Percentiles rank a stretch among this genome's conserved stretches.
Evolutionary conservation across 768 basidiomycete species (phyloP).

Genomic region (Sarcodon aspratus): DNA sequence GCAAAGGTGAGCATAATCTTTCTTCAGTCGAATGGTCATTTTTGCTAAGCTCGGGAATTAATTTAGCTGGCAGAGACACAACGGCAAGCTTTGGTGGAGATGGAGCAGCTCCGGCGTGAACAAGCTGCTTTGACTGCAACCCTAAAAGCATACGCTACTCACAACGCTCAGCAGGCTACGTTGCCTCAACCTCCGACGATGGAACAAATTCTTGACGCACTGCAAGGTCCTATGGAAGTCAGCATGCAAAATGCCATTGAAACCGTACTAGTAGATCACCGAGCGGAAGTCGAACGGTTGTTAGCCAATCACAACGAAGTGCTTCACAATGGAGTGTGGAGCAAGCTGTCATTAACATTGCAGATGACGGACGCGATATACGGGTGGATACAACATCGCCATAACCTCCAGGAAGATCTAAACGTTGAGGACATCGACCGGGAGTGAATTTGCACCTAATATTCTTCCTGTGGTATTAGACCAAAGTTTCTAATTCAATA

Average conservation of each 20-base stretch:
- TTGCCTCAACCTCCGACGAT: conserved; percentile 6
- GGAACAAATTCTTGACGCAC: conserved; percentile 6
- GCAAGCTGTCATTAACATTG: conserved; percentile 7
- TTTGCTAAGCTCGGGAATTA: background rate
- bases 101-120: conserved; percentile 3
- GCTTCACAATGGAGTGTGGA: conserved; percentile 7
- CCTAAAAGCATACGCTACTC: conserved; percentile 7
- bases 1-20: conserved; percentile 10
- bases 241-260: conserved; percentile 9
- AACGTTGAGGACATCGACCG: conserved; percentile 3
- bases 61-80: conserved; percentile 8
- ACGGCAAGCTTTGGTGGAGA: conserved; percentile 1
- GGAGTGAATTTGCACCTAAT: background rate
- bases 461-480: background rate
- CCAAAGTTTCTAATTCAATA: background rate
- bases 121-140: conserved; percentile 12
- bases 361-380: conserved; percentile 10
- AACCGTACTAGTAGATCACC: conserved; percentile 8
- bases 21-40: background rate
- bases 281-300: conserved; percentile 7
- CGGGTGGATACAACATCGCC: conserved; percentile 7
- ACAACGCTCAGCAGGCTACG: conserved; percentile 3
- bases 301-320: conserved; percentile 8
- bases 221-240: conserved; percentile 7
- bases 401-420: background rate